phyloP scores from a whole-genome alignment of 768 basidiomycete genomes.

The Xerocomus brunneocitrinus region DNA sequence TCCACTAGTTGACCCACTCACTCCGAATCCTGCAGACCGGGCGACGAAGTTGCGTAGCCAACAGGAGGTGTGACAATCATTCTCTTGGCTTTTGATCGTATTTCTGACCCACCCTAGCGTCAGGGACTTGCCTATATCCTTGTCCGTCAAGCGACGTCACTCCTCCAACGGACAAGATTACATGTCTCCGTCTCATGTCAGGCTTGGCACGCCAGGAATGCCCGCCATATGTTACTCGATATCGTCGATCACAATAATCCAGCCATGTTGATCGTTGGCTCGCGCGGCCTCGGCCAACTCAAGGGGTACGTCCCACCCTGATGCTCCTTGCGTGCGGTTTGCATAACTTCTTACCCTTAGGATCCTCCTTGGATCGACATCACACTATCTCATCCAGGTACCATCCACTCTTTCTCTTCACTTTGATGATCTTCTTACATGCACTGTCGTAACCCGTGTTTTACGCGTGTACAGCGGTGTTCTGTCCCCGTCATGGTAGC shows the following conservation, averaged over 20 bases:
- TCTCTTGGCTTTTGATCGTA: conserved; percentile 3
- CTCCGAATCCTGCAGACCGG: conserved; percentile 70
- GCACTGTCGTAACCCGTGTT: no score
- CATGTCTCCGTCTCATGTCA: conserved; percentile 88
- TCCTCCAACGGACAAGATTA: conserved; percentile 86
- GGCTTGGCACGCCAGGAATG: conserved; percentile 96
- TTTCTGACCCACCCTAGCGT: conserved; percentile 46
- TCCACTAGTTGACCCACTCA: conserved; percentile 56
- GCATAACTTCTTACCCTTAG: conserved; percentile 33
- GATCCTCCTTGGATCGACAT: conserved; percentile 90
- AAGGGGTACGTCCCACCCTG: conserved; percentile 59
- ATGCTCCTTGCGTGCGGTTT: neutral
- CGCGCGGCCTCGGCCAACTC: conserved; percentile 81
- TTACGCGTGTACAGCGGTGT: conserved; percentile 53
- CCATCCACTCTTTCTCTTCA: conserved; percentile 4
- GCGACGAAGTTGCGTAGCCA: conserved; percentile 79
- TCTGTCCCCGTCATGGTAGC: conserved; percentile 97
- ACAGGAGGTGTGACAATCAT: conserved; percentile 64
- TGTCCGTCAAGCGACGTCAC: conserved; percentile 79
- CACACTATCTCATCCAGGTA: conserved; percentile 88
- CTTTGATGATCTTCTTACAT: neutral
- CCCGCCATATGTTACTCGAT: conserved; percentile 86
- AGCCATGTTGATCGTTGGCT: conserved; percentile 91
- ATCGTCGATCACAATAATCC: conserved; percentile 86
- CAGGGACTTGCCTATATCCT: conserved; percentile 88